phyloP scores from a whole-genome alignment of 768 basidiomycete genomes.

The Guyanaporus albipodus region DNA sequence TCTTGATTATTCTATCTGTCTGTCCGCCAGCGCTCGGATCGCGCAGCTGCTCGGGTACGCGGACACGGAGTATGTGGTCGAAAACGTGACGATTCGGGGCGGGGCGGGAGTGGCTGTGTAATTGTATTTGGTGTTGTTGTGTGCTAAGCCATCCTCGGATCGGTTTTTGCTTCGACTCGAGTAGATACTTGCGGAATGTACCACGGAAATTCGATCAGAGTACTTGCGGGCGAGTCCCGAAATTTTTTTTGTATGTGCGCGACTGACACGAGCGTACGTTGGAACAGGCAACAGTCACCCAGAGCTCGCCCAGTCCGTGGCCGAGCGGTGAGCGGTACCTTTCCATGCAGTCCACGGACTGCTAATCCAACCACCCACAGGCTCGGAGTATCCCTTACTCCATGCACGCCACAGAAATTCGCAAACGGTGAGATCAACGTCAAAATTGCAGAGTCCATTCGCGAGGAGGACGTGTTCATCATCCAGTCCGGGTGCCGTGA shows the following conservation, averaged over 20 bases:
- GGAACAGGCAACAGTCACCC: slow-evolving; percentile 99
- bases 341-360: slow-evolving; percentile 42
- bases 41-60: slow-evolving; percentile 83
- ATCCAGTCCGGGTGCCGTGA: slow-evolving; percentile 87
- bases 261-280: slow-evolving; percentile 14
- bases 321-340: slow-evolving; percentile 87
- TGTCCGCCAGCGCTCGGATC: slow-evolving; percentile 65
- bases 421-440: slow-evolving; percentile 95
- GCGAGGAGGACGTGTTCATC: slow-evolving; percentile 99
- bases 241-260: neutral
- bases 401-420: slow-evolving; percentile 83
- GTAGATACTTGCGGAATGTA: slow-evolving; percentile 63
- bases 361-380: slow-evolving; percentile 57
- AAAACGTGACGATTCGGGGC: slow-evolving; percentile 78
- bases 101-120: slow-evolving; percentile 45
- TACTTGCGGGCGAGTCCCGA: slow-evolving; percentile 61
- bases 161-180: slow-evolving; percentile 8
- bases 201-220: slow-evolving; percentile 76
- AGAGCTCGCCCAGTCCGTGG: slow-evolving; percentile 92
- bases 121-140: slow-evolving; percentile 32
- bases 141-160: slow-evolving; percentile 2
- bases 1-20: too few relatives aligned
- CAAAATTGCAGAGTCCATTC: slow-evolving; percentile 91
- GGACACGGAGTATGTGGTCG: slow-evolving; percentile 96
- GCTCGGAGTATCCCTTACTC: slow-evolving; percentile 83